A percentile compares a stretch with the other conserved stretches of the same genome.
These are phyloP conservation scores for Exophiala spinifera DNA, from an alignment of 2,329 filamentous ascomycete genomes.

Conservation along the genomic window DNA sequence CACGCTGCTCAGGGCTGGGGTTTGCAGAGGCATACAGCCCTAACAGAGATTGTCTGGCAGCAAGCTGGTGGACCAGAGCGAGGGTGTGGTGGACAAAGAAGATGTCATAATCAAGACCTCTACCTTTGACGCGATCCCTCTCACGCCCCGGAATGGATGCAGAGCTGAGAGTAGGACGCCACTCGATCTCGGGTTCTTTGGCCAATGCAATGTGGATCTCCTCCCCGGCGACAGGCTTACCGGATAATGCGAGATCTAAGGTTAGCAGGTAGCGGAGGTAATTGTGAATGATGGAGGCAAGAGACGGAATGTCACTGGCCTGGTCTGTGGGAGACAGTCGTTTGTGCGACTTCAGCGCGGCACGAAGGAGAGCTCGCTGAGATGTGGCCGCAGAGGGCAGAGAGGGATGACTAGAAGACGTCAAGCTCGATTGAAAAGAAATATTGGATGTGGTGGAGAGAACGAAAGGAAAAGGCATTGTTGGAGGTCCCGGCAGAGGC, in stretches of 20 bases:
- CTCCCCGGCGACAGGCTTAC: slow-evolving; percentile 55
- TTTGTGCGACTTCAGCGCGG: slow-evolving; percentile 85
- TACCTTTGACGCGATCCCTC: slow-evolving; percentile 63
- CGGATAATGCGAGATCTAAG: slow-evolving; percentile 68
- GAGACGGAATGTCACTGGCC: slow-evolving; percentile 64
- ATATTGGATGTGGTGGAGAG: slow-evolving; percentile 88
- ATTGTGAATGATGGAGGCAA: slow-evolving; percentile 66
- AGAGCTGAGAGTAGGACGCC: slow-evolving; percentile 77
- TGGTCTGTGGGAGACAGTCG: slow-evolving; percentile 71
- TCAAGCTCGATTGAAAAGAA: slow-evolving; percentile 73
- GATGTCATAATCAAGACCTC: slow-evolving; percentile 77
- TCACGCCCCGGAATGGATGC: slow-evolving; percentile 59
- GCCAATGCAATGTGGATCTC: slow-evolving; percentile 66
- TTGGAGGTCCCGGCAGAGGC: neutral
- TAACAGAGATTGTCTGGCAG: slow-evolving; percentile 69
- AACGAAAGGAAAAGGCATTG: slow-evolving; percentile 84
- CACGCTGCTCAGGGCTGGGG: slow-evolving; percentile 64
- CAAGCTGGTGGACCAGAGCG: slow-evolving; percentile 68
- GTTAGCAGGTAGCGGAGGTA: slow-evolving; percentile 84
- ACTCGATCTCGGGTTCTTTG: slow-evolving; percentile 67
- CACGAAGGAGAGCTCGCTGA: slow-evolving; percentile 76
- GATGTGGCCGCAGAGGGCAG: slow-evolving; percentile 79
- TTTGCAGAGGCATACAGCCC: slow-evolving; percentile 67
- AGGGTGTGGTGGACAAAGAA: slow-evolving; percentile 75
- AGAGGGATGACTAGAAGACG: slow-evolving; percentile 81